Base-by-base conservation (phyloP, 2,329 filamentous ascomycete species). In the Calonectria crousiana region DNA sequence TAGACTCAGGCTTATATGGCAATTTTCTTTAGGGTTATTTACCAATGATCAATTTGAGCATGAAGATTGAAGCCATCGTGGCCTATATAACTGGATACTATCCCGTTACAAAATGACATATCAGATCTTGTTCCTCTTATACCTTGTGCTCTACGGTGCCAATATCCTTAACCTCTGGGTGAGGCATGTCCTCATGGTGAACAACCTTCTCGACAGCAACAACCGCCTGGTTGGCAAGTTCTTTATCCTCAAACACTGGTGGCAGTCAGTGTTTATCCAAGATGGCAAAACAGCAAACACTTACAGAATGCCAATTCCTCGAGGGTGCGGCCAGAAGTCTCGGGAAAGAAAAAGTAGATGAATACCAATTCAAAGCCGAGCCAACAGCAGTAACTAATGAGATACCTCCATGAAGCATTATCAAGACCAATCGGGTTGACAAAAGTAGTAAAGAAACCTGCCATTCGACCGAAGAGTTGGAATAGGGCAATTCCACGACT, bases 311-410 rank as follows among this genome's bases (percentile, higher is more conserved):
- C 74, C 49, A 82, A 28, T 68, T 95, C 94, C 86, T 95, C 94
- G 52, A 95, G 87, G 72, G 93, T 91, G 73, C 95, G 90, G 75
- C 94, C 94, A 73, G 92, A 93, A 0, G 94, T 95, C 84, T 95
- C 94, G 11, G 94, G 94, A 82, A 95, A 95, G 77, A 95, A 88
- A 84, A 95, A 95, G 85, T 92, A 95, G 51, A 95, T 93, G 93
- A 79, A 41, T n/a, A 53, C 71, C 13, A 79, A 58, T 67, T 82
- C 81, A 47, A 82, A 80, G 14, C 67, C 78, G 18, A 82, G 75
- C 79, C 79, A 81, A 36, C 76, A 74, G 52, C 76, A 78, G 70
- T 81, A 81, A 34, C 70, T 75, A 38, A 76, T 71, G 18, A 79
- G 68, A 67, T 77, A 79, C 9, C 44, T 75, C 79, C 79, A 81